Base-by-base conservation (phyloP, 2,329 filamentous ascomycete species). In the Cladobotryum protrusum region DNA sequence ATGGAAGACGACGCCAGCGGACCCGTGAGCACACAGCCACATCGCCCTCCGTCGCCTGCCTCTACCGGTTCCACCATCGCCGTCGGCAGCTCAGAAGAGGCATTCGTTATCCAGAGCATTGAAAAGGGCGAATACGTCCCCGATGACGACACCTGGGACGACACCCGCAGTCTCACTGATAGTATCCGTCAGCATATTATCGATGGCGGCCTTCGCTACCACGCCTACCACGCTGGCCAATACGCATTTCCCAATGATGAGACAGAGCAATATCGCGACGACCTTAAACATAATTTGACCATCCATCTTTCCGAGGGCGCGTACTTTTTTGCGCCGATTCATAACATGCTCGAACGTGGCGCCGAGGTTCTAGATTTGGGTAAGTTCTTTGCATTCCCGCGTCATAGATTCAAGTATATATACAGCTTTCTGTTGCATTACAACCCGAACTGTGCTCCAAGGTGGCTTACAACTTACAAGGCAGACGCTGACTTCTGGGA, bases 281-380 rank as follows among this genome's bases (percentile, higher is more conserved):
- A 71, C 35, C 59, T 73, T 17, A 70, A 72, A 51, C 70, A 72
- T 50, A 57, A 65, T 32, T 57, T 73, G 53, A 69, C 68, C 3
- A 54, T 71, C 3, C 63, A 69, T 7, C 48, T 73, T 13, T 70
- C 68, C 40, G 65, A 67, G 7, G 70, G 67, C 3, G 63, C 61
- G 40, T 65, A 67, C 32, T 77, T 75, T 52, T 69, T 70, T 52
- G 67, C 75, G 2, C 75, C 75, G 0, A 59, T 77, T 13, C 64
- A 70, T 9, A 56, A 65, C 1, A 37, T 58, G 6, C 53, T 78
- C 29, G 59, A 64, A 40, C 52, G 54, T 3, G 74, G 73, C 1
- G 73, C 61, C 0, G 63, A 71, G 43, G 70, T 77, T 3, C 66
- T 77, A 18, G 75, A 78, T 53, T 56, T 78, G 17, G 75, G 74